Conservation (phyloP, 257 asterid genomes). For the Nicotiana obtusifolia region DNA sequence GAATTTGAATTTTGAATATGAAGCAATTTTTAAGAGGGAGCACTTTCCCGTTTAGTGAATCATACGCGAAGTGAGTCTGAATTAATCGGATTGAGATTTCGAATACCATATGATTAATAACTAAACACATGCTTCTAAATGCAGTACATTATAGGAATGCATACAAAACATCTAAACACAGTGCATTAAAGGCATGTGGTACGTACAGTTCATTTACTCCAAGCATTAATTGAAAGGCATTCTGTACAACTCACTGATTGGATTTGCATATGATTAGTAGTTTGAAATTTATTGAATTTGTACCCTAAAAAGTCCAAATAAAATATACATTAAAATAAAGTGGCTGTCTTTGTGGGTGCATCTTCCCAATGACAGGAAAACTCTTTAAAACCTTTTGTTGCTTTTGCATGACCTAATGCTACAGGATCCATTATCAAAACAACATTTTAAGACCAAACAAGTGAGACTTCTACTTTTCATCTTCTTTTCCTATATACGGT, state of each 20-base stretch:
- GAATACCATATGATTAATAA: too few relatives aligned
- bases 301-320: background rate
- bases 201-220: slow-evolving; percentile 15
- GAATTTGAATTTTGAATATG: too few relatives aligned
- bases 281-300: slow-evolving; percentile 18
- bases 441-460: slow-evolving; percentile 47
- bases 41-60: too few relatives aligned
- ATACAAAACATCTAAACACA: slow-evolving; percentile 3
- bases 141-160: background rate
- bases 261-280: slow-evolving; percentile 31
- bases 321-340: background rate
- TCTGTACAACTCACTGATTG: slow-evolving; percentile 24
- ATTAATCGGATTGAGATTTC: too few relatives aligned
- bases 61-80: too few relatives aligned
- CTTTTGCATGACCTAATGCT: slow-evolving; percentile 49
- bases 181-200: slow-evolving; percentile 13
- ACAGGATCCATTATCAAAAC: slow-evolving; percentile 42
- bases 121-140: background rate
- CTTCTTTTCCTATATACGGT: slow-evolving; percentile 30
- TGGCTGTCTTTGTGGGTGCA: slow-evolving; percentile 2
- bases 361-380: slow-evolving; percentile 34
- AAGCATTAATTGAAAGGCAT: slow-evolving; percentile 25
- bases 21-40: too few relatives aligned
- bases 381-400: slow-evolving; percentile 4
- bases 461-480: slow-evolving; percentile 30